Evolutionary conservation across 768 basidiomycete genomes (phyloP).

Genomic region (Daedalea quercina): DNA sequence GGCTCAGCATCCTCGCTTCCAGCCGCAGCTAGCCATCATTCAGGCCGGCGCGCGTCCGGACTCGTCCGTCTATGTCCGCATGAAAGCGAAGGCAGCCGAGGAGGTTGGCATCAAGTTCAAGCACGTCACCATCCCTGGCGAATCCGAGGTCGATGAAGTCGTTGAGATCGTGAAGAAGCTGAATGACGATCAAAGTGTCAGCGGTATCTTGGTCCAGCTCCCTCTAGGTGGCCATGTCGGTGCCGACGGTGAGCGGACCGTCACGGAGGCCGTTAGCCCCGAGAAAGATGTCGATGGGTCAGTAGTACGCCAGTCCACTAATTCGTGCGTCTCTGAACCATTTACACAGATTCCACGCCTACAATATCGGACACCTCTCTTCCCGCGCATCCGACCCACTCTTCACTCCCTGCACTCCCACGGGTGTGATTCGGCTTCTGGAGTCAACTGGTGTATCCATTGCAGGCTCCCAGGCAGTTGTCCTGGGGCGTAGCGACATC

Average conservation of each 20-base stretch:
- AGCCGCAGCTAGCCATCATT: constrained; percentile 84
- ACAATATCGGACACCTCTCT: constrained; percentile 93
- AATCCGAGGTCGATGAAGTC: constrained; percentile 67
- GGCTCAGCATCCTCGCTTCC: constrained; percentile 76
- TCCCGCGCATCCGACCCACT: constrained; percentile 86
- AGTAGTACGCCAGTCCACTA: not conserved
- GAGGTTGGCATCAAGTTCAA: constrained; percentile 88
- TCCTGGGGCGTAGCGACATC: constrained; percentile 95
- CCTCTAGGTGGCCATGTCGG: constrained; percentile 83
- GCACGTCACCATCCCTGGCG: constrained; percentile 68
- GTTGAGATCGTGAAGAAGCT: constrained; percentile 72
- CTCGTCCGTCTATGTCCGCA: constrained; percentile 88
- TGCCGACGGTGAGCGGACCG: constrained; percentile 75
- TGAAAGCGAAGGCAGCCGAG: constrained; percentile 94
- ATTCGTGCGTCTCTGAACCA: not conserved
- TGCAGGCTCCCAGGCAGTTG: constrained; percentile 77
- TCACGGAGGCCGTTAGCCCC: constrained; percentile 92
- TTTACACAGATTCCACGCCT: constrained; percentile 81
- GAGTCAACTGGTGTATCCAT: constrained; percentile 79
- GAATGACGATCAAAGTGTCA: constrained; percentile 75
- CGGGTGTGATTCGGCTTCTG: constrained; percentile 85
- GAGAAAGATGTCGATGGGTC: constrained; percentile 98
- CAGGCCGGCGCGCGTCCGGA: constrained; percentile 92
- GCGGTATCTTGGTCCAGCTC: constrained; percentile 92
- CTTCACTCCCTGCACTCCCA: constrained; percentile 93